Percentiles rank a stretch among this genome's conserved stretches.
These are phyloP conservation scores for Neonectria magnoliae DNA, from an alignment of 2,329 filamentous ascomycete species.

Conservation along the genomic window DNA sequence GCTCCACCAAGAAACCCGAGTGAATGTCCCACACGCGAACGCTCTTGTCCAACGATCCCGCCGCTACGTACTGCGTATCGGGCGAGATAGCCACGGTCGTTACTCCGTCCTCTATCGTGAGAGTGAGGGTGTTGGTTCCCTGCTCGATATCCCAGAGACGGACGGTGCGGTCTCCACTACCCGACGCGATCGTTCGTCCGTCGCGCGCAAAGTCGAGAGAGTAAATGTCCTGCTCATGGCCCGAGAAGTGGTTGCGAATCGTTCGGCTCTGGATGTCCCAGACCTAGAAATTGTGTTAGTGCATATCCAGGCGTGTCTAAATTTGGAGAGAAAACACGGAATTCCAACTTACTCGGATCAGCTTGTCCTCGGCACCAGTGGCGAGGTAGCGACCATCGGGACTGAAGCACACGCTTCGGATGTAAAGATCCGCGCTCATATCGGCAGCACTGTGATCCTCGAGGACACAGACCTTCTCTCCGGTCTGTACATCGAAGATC, in stretches of 20 bases:
- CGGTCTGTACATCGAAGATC: constrained; percentile 92
- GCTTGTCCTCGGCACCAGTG: constrained; percentile 96
- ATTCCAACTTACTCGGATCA: constrained; percentile 79
- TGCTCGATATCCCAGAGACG: constrained; percentile 95
- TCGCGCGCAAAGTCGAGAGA: constrained; percentile 95
- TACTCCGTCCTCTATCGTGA: constrained; percentile 95
- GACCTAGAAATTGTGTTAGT: constrained; percentile 67
- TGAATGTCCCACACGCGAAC: constrained; percentile 96
- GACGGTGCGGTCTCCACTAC: constrained; percentile 93
- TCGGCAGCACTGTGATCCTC: constrained; percentile 86
- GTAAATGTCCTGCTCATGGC: constrained; percentile 98
- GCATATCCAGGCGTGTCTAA: background rate
- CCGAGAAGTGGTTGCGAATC: constrained; percentile 93
- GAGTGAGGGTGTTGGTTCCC: constrained; percentile 81
- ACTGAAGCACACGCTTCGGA: constrained; percentile 98
- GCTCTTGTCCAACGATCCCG: constrained; percentile 96
- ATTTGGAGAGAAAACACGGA: background rate
- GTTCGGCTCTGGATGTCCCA: constrained; percentile 90
- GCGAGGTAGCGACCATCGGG: constrained; percentile 94
- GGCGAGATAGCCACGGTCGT: constrained; percentile 98
- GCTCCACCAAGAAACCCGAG: constrained; percentile 86
- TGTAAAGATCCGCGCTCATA: constrained; percentile 92
- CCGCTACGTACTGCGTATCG: constrained; percentile 92
- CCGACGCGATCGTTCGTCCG: constrained; percentile 92
- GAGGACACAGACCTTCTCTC: constrained; percentile 87